Percentiles rank a stretch among this genome's conserved stretches.
These are phyloP conservation scores for Metschnikowia gruessii DNA, from an alignment of 805 yeast genomes.

Conservation along the genomic window DNA sequence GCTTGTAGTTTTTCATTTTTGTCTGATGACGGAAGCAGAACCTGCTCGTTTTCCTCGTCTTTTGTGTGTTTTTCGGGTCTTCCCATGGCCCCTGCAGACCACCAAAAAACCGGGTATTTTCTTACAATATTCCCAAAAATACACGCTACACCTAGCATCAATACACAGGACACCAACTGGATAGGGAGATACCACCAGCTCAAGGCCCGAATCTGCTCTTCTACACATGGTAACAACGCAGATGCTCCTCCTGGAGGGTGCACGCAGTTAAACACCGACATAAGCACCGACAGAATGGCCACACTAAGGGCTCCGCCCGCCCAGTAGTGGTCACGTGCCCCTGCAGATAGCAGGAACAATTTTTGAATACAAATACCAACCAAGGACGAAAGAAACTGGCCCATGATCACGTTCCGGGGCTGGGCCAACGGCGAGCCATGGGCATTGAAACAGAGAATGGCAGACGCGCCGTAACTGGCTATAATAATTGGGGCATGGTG, in stretches of 20 bases:
- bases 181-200: constrained; percentile 67
- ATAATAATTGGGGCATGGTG: constrained; percentile 47
- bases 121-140: constrained; percentile 53
- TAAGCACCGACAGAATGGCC: constrained; percentile 49
- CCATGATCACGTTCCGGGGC: constrained; percentile 57
- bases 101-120: constrained; percentile 59
- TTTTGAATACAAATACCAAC: constrained; percentile 55
- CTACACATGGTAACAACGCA: constrained; percentile 55
- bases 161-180: constrained; percentile 47
- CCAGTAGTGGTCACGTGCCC: constrained; percentile 50
- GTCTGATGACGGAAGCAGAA: neutral
- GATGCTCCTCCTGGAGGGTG: constrained; percentile 78
- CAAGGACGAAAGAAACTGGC: constrained; percentile 52
- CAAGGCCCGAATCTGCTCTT: constrained; percentile 43
- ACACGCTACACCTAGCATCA: constrained; percentile 50
- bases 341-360: constrained; percentile 45
- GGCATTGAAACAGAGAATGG: constrained; percentile 56
- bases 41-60: neutral
- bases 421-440: constrained; percentile 59
- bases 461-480: constrained; percentile 62
- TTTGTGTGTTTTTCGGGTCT: neutral
- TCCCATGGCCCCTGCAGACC: constrained; percentile 40
- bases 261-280: constrained; percentile 53
- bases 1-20: constrained; percentile 8
- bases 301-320: constrained; percentile 58